Base-by-base conservation (phyloP, 495 filamentous ascomycete species). In the Penicillium atrosanguineum region DNA sequence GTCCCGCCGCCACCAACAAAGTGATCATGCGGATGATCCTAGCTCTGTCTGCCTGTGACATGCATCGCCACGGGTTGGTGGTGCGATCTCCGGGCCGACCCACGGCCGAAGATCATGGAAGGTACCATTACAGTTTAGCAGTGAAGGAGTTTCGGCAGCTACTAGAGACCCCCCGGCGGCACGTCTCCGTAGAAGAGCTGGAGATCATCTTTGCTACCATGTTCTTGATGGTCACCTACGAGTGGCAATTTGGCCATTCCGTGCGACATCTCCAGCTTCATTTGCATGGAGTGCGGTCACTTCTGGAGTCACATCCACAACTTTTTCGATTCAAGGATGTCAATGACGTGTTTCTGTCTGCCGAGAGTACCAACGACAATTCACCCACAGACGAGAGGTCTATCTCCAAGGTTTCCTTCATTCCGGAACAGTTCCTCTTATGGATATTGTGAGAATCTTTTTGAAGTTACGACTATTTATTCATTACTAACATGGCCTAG, bases 1-100 rank as follows among this genome's bases (percentile, higher is more conserved):
- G 69, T 1, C 70, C 70, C 0, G 70, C 72, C 3, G 49, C 62
- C 12, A 61, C 65, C 1, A 75, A 69, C 52, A 75, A 69, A 47
- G 60, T 75, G 14, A 72, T 75, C 15, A 75, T 75, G 72, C 69
- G 72, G 11, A 75, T 75, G 72, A 68, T 75, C 11, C 51, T 75
- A 20, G 72, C 72, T 0, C 46, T 75, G 15, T 65, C 70, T 3
- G 72, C 72, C 4, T 72, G 60, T 42, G 72, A 75, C 28, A 75
- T 75, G 72, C 60, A 75, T 58, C 69, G 70, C 1, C 64, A 67
- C 44, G 70, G 70, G 7, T 48, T 72, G 23, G 46, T 62, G 7
- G 51, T 63, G 8, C 51, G 61, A 28, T 64, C 68, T 3, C 62
- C 68, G 1, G 69, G 66, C 31, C 64, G 67, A 34, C 68, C 68